Conservation (phyloP, 2,329 filamentous ascomycete genomes). For the Calonectria honghensis region DNA sequence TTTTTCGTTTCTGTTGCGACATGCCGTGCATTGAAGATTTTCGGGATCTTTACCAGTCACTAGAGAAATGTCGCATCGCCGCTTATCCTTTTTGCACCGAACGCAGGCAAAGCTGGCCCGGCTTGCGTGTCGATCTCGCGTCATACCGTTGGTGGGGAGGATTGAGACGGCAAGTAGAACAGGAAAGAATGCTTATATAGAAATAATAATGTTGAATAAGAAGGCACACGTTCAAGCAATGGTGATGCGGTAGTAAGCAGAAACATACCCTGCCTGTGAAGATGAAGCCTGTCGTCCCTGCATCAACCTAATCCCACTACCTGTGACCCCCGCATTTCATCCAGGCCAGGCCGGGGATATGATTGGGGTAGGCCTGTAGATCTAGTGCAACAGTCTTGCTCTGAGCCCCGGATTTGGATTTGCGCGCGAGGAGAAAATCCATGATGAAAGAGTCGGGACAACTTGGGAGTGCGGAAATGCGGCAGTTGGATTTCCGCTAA, state of each 20-base stretch:
- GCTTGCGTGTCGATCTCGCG: neutral
- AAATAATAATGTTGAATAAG: neutral
- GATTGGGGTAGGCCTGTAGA: neutral
- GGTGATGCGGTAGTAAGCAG: too few species aligned
- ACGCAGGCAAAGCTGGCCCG: neutral
- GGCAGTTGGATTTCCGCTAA: neutral
- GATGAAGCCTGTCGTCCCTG: too few species aligned
- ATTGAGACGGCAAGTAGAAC: neutral
- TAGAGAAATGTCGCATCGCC: neutral
- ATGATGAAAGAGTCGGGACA: neutral
- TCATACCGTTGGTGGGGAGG: neutral
- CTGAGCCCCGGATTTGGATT: neutral
- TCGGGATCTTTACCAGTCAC: neutral
- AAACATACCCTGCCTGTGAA: too few species aligned
- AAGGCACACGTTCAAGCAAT: neutral
- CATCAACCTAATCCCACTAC: neutral
- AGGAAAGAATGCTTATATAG: too few species aligned
- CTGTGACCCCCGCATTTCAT: neutral
- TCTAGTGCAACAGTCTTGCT: neutral
- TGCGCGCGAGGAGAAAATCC: neutral
- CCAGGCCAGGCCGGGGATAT: neutral
- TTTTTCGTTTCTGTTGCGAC: neutral
- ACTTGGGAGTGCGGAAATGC: neutral
- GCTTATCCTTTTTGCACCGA: neutral
- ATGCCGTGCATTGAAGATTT: neutral